These are phyloP conservation scores for Conticribra weissflogii DNA, from an alignment of 108 stramenopile genomes.

Conservation along the genomic window DNA sequence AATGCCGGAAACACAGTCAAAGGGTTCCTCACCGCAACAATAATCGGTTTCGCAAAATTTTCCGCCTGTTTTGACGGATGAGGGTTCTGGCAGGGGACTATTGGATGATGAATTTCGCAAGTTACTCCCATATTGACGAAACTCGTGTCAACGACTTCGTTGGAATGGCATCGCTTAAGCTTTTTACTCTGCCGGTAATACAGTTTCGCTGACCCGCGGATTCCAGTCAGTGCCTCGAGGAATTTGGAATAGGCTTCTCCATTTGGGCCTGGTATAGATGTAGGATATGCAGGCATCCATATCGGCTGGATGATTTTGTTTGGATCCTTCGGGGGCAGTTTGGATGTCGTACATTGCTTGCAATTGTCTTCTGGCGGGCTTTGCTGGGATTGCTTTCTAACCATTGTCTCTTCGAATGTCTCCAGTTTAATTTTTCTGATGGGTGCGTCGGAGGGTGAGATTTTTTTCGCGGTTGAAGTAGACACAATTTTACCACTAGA, in stretches of 20 bases:
- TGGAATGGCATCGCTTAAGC: conserved; percentile 31
- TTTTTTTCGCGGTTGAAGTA: no score
- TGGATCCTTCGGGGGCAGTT: background rate
- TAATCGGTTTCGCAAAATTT: conserved; percentile 34
- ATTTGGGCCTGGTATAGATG: conserved; percentile 29
- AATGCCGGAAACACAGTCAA: conserved; percentile 60
- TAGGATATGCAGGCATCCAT: conserved; percentile 45
- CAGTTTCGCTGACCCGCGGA: conserved; percentile 16
- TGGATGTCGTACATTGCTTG: background rate
- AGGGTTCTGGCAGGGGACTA: conserved; percentile 25
- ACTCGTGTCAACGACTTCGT: background rate
- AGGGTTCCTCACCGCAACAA: conserved; percentile 52
- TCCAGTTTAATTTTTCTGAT: no score
- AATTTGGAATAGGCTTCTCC: conserved; percentile 9
- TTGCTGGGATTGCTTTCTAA: no score
- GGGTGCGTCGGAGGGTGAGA: no score
- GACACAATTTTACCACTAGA: no score
- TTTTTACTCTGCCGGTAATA: conserved; percentile 28
- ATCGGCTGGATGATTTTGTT: conserved; percentile 23
- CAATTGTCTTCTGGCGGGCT: no score
- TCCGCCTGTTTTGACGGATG: conserved; percentile 26
- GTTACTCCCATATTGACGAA: conserved; percentile 24
- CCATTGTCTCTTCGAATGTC: no score
- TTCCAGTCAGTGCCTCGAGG: conserved; percentile 28
- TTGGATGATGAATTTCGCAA: conserved; percentile 45